A percentile compares a stretch with the other conserved stretches of the same genome.
These are phyloP conservation scores for Neckera pumila DNA, from an alignment of 225 moss, liverwort and hornwort genomes.

Conservation along the genomic window DNA sequence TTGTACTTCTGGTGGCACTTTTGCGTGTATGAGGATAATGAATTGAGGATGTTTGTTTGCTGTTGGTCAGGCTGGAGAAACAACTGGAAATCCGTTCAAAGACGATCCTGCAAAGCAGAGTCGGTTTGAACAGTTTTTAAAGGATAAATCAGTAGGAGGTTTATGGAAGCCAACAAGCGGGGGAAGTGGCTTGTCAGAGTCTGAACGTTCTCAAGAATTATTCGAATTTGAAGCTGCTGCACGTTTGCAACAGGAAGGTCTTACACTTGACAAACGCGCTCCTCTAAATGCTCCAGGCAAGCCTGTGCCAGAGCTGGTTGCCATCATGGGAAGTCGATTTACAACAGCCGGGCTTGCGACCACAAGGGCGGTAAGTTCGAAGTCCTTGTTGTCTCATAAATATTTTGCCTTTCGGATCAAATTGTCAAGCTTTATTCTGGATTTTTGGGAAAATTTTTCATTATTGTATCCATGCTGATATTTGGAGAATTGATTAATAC, in stretches of 20 bases:
- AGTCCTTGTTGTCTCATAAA: background rate
- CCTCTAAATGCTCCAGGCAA: slow-evolving; percentile 14
- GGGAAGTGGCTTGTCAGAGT: slow-evolving; percentile 52
- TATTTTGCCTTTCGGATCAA: background rate
- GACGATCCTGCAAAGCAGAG: slow-evolving; percentile 48
- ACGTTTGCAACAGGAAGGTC: slow-evolving; percentile 32
- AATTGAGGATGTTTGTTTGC: slow-evolving; percentile 4
- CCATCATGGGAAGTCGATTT: slow-evolving; percentile 73
- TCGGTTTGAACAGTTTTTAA: slow-evolving; percentile 64
- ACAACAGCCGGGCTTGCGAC: slow-evolving; percentile 48
- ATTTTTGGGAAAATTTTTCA: background rate
- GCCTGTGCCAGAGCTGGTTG: slow-evolving; percentile 47
- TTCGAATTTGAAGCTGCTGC: slow-evolving; percentile 59
- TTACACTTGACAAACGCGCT: slow-evolving; percentile 10
- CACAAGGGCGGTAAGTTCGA: slow-evolving; percentile 18
- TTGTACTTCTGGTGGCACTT: background rate
- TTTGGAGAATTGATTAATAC: background rate
- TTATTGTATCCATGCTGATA: background rate
- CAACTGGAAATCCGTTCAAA: slow-evolving; percentile 22
- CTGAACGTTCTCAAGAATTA: slow-evolving; percentile 60
- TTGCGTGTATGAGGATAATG: background rate
- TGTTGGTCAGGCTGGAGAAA: slow-evolving; percentile 32
- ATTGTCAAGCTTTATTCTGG: background rate
- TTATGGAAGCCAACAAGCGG: slow-evolving; percentile 50
- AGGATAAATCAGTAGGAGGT: slow-evolving; percentile 61